Evolutionary conservation across 2,329 filamentous ascomycete genomes (phyloP).

Genomic region (Chrysosporium keratinophilum): DNA sequence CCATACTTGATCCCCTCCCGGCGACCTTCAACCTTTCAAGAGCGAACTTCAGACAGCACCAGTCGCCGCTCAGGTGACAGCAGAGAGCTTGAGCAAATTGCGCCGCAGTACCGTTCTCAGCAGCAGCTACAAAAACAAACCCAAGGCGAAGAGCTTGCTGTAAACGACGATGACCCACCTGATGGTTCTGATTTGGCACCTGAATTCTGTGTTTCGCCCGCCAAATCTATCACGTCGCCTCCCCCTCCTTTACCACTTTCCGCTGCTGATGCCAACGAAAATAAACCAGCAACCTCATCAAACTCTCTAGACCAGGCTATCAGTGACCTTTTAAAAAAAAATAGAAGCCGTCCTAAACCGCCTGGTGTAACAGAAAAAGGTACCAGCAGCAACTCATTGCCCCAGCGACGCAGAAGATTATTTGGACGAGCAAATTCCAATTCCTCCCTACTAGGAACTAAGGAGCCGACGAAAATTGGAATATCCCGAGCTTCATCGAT

Average conservation of each 20-base stretch:
- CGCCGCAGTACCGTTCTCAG: background rate
- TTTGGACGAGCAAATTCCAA: conserved; percentile 36
- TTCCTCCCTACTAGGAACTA: conserved; percentile 24
- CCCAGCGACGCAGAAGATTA: conserved; percentile 29
- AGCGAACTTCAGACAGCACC: background rate
- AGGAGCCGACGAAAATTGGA: background rate
- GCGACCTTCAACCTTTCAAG: conserved; percentile 19
- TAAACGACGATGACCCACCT: conserved; percentile 5
- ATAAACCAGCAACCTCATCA: conserved; percentile 5
- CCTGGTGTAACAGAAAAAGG: conserved; percentile 19
- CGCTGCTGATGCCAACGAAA: background rate
- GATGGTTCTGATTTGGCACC: conserved; percentile 1
- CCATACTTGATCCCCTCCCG: conserved; percentile 33
- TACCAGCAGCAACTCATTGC: conserved; percentile 15
- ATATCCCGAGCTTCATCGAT: conserved; percentile 41
- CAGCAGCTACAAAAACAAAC: background rate
- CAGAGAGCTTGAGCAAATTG: background rate
- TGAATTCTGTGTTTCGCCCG: conserved; percentile 15
- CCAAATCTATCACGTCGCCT: conserved; percentile 19
- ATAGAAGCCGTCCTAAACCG: conserved; percentile 27
- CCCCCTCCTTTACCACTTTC: conserved; percentile 17
- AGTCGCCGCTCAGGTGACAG: background rate
- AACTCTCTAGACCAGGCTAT: conserved; percentile 23
- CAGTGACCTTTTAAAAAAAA: conserved; percentile 34
- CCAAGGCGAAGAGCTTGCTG: background rate